Evolutionary conservation across 176 grass and related monocot species (phyloP).

Genomic region (Alloteropsis semialata): DNA sequence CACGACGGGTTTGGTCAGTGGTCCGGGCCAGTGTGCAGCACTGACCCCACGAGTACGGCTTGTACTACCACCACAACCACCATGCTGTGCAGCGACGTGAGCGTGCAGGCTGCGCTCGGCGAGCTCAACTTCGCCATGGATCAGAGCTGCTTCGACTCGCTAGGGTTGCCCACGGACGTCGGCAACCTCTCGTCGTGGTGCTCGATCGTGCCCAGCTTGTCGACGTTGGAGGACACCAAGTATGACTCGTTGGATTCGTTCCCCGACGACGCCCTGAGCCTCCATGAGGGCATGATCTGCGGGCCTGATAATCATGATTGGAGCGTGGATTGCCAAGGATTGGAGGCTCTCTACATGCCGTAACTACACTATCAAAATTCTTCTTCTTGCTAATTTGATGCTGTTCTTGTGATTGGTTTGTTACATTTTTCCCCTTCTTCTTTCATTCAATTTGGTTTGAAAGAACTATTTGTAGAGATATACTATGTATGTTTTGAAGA

Average conservation of each 20-base stretch:
- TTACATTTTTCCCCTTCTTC: background rate
- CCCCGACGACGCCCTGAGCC: constrained; percentile 34
- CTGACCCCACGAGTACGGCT: constrained; percentile 21
- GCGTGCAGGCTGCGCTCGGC: constrained; percentile 38
- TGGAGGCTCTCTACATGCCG: constrained; percentile 64
- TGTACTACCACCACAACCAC: constrained; percentile 18
- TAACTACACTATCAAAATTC: constrained; percentile 17
- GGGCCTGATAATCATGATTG: constrained; percentile 44
- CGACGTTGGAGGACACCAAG: constrained; percentile 44
- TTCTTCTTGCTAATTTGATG: constrained; percentile 17
- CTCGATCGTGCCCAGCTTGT: constrained; percentile 42
- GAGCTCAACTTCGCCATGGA: constrained; percentile 56
- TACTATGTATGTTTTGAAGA: constrained; percentile 29
- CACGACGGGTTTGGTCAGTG: constrained; percentile 45
- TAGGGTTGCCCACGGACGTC: constrained; percentile 35
- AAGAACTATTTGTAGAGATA: constrained; percentile 24
- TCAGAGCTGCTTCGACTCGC: constrained; percentile 50
- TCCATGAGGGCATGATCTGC: constrained; percentile 29
- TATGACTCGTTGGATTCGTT: constrained; percentile 43
- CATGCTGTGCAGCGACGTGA: constrained; percentile 43
- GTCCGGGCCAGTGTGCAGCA: constrained; percentile 36
- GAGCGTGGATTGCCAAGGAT: constrained; percentile 53
- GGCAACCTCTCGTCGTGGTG: constrained; percentile 47
- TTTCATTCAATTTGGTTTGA: constrained; percentile 30
- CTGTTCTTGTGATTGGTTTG: constrained; percentile 34